Evolutionary conservation across 1,284 basidiomycete genomes (phyloP), one percentile per base, ranked within the genome.

Genomic region (Microbotryum lychnidis-dioicae): DNA sequence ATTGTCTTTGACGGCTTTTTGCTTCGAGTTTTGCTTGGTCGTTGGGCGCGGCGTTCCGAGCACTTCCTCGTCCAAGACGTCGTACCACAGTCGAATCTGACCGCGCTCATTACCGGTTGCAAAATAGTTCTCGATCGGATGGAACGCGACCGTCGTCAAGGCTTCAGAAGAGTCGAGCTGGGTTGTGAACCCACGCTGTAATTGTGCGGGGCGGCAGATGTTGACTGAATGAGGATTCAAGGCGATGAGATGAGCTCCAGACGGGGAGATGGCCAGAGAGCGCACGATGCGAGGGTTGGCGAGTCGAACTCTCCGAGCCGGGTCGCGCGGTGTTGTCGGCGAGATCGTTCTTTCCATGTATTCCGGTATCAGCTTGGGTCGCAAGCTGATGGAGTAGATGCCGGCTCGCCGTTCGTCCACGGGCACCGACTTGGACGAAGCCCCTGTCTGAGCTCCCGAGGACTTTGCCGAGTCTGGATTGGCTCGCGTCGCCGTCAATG

Each of bases 61-160:
- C 37, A 18, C 37, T 18, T 42, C 37, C 70, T n/a, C 67, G 54
- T 85, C 82, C 64, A 85, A 82, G 7, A 96, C 80, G 73, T 90
- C 94, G 75, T 96, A 92, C 92, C 93, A 97, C 14, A 97, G 75
- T 45, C 89, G 82, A 54, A 98, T 87, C 68, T 84, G 81, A 68
- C 94, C 94, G 63, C 83, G 84, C 31, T 80, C 80, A 72, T 97
- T 93, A 44, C 94, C 94, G 0, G 94, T 97, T 4, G 91, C 93
- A 72, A 98, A 96, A 75, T 89, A 92, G 61, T 91, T 86, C 69
- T 96, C 91, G 66, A 80, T 80, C 1, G 94, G 94, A 73, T 96
- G 91, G 72, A 91, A 89, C 4, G 88, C 84, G 50, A 97, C 80
- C 72, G 89, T 90, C 1, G 88, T 93, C 65, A 97, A 80, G n/a